A percentile compares a stretch with the other conserved stretches of the same genome.
Conservation (phyloP, 176 grass and related monocot genomes). For the Hyparrhenia diplandra region DNA sequence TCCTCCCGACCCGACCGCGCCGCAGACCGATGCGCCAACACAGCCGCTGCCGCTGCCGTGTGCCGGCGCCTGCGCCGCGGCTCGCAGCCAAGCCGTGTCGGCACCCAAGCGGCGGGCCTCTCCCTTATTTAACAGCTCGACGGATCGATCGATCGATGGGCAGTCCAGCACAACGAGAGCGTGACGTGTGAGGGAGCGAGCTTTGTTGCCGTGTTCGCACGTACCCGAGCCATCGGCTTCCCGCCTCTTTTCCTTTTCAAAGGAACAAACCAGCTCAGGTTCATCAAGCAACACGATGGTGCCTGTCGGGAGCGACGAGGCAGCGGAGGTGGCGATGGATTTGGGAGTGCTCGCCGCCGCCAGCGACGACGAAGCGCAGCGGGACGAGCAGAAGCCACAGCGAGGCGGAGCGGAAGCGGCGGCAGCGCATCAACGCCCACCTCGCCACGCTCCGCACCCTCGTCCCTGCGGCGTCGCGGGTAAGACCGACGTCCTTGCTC, state of each 20-base stretch:
- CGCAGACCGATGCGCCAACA: constrained; percentile 19
- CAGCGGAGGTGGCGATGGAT: constrained; percentile 28
- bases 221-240: constrained; percentile 3
- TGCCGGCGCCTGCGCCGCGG: constrained; percentile 10
- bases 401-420: constrained; percentile 83
- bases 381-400: constrained; percentile 63
- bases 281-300: constrained; percentile 9
- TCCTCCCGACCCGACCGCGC: constrained; percentile 37
- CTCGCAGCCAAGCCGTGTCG: constrained; percentile 21
- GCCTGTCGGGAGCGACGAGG: constrained; percentile 19
- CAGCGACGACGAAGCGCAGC: background rate
- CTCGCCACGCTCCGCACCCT: constrained; percentile 82
- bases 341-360: constrained; percentile 23
- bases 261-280: background rate
- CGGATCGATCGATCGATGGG: background rate
- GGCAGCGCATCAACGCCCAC: constrained; percentile 90
- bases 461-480: constrained; percentile 74
- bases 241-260: constrained; percentile 31
- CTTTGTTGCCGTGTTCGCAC: background rate
- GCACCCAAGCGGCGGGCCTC: background rate
- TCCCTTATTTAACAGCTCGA: constrained; percentile 20
- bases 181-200: background rate
- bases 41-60: constrained; percentile 4
- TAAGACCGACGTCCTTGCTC: constrained; percentile 7
- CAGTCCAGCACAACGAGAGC: background rate